A percentile compares a stretch with the other conserved stretches of the same genome.
Conservation (phyloP, 106 monocot species). For the Dendrobium nobile region DNA sequence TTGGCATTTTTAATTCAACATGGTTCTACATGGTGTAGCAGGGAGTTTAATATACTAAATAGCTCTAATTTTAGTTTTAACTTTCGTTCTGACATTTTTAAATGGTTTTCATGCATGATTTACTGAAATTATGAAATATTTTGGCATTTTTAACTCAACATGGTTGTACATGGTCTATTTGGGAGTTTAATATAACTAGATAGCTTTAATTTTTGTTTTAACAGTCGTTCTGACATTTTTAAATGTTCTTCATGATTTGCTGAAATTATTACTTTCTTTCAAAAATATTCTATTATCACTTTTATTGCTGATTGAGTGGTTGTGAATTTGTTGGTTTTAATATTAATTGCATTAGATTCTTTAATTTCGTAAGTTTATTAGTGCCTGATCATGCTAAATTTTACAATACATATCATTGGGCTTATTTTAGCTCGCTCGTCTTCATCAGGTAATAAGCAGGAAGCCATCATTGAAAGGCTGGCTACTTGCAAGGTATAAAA, state of each 20-base stretch:
- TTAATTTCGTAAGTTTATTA: not conserved
- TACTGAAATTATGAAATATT: not conserved
- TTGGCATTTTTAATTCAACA: not conserved
- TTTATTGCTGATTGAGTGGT: not conserved
- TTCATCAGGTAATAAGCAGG: slow-evolving; percentile 44
- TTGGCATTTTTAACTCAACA: no score
- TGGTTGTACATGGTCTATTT: not conserved
- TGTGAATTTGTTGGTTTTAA: not conserved
- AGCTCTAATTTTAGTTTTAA: not conserved
- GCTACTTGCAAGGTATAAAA: slow-evolving; percentile 58
- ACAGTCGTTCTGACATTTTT: not conserved
- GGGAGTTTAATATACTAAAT: not conserved
- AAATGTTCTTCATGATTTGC: not conserved
- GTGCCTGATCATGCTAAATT: not conserved
- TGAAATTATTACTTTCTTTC: not conserved
- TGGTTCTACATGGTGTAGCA: not conserved
- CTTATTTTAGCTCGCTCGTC: not conserved
- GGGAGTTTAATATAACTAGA: not conserved
- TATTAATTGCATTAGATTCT: not conserved
- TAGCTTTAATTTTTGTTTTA: not conserved
- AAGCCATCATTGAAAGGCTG: slow-evolving; percentile 67
- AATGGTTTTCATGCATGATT: not conserved
- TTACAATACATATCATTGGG: not conserved
- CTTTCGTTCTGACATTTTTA: not conserved
- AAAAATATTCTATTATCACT: not conserved